Conservation (phyloP, 176 grass and related monocot species). For the Thinopyrum elongatum region DNA sequence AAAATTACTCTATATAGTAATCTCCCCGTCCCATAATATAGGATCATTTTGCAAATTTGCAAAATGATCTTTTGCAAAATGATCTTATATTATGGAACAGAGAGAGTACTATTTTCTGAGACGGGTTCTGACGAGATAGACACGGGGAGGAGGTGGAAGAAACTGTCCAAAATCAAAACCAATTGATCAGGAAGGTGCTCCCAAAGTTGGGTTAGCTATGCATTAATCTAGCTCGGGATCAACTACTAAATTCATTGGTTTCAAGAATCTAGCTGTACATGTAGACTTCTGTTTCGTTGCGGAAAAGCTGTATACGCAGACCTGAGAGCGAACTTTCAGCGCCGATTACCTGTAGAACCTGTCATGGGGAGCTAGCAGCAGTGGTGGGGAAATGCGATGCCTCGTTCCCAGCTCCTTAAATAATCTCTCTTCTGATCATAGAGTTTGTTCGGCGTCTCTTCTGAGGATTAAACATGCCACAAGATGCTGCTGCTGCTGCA, state of each 20-base stretch:
- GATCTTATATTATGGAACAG: no score
- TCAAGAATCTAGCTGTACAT: no score
- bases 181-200: not conserved
- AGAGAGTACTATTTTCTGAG: no score
- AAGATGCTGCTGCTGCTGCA: not conserved
- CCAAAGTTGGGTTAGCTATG: not conserved
- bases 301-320: no score
- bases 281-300: no score
- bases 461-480: constrained; percentile 3
- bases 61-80: no score
- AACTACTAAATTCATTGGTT: not conserved
- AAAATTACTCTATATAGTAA: no score
- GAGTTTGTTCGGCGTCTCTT: not conserved
- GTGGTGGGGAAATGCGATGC: not conserved
- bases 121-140: not conserved
- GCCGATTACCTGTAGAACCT: not conserved
- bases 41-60: no score
- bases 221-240: constrained; percentile 3
- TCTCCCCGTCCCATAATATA: no score
- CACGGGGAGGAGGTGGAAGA: not conserved
- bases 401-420: not conserved
- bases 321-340: no score
- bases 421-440: not conserved
- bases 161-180: not conserved
- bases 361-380: not conserved